Conservation (phyloP, 2,329 filamentous ascomycete species). For the Chaetomiaceae sp. region DNA sequence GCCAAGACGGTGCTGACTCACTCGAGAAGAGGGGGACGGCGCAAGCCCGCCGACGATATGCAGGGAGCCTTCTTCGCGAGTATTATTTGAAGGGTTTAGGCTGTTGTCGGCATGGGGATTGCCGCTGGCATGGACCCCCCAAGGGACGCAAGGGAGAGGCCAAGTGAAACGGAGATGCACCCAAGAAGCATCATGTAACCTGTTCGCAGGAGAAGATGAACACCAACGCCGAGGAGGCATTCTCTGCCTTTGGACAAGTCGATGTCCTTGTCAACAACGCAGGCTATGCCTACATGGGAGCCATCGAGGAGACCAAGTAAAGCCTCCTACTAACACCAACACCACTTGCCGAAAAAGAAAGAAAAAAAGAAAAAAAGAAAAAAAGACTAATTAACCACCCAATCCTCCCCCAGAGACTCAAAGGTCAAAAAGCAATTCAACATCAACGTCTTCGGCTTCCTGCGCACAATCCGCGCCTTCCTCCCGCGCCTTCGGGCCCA, state of each 20-base stretch:
- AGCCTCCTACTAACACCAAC: neutral
- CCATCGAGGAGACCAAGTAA: constrained; percentile 36
- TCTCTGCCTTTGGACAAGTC: constrained; percentile 38
- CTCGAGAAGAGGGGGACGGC: neutral
- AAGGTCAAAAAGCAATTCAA: neutral
- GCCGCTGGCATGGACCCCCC: too few species aligned
- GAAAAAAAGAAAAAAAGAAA: too few species aligned
- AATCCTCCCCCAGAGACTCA: neutral
- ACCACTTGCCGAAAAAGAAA: too few species aligned
- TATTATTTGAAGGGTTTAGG: neutral
- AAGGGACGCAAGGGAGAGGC: constrained; percentile 42
- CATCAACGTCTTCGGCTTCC: constrained; percentile 5
- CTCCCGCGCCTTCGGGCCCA: constrained; percentile 44
- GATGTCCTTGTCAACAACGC: constrained; percentile 46
- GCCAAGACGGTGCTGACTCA: neutral
- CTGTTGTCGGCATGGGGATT: neutral
- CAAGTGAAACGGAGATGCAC: too few species aligned
- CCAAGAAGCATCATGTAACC: too few species aligned
- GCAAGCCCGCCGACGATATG: neutral
- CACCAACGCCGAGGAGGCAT: constrained; percentile 33
- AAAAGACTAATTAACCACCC: too few species aligned
- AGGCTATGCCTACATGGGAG: constrained; percentile 41
- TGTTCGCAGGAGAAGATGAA: constrained; percentile 28
- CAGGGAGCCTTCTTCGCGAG: neutral
- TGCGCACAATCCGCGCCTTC: constrained; percentile 40